Conservation (phyloP, 2,329 filamentous ascomycete species). For the Achaetomium macrosporum region DNA sequence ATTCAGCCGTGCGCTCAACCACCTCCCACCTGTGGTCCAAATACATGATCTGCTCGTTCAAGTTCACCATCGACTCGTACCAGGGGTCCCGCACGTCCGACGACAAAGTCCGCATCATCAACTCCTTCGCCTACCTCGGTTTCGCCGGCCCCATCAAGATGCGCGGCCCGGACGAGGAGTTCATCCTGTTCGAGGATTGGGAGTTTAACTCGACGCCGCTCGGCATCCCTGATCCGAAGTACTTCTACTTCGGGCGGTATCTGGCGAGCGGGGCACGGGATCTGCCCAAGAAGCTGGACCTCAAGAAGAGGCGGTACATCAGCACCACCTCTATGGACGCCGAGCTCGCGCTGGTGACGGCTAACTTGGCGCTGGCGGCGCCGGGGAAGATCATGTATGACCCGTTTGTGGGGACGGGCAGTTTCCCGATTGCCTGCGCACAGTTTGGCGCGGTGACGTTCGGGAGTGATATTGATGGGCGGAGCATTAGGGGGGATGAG, state of each 20-base stretch:
- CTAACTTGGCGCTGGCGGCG: constrained; percentile 77
- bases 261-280: constrained; percentile 63
- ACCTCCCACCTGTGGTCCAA: constrained; percentile 60
- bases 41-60: constrained; percentile 66
- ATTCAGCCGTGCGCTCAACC: constrained; percentile 53
- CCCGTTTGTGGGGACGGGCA: constrained; percentile 91
- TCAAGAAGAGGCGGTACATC: constrained; percentile 92
- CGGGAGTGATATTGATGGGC: constrained; percentile 90
- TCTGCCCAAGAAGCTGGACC: constrained; percentile 66
- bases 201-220: constrained; percentile 46
- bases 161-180: constrained; percentile 65
- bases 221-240: constrained; percentile 48
- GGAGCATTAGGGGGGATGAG: constrained; percentile 71
- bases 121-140: constrained; percentile 71
- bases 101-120: constrained; percentile 68
- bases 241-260: constrained; percentile 66
- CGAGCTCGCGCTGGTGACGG: constrained; percentile 83
- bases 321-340: constrained; percentile 97
- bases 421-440: constrained; percentile 83
- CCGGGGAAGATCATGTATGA: constrained; percentile 88
- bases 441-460: constrained; percentile 81
- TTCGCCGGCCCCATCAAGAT: constrained; percentile 76
- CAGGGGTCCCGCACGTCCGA: constrained; percentile 61
- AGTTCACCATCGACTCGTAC: constrained; percentile 79
- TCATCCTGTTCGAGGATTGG: constrained; percentile 81